phyloP scores from a whole-genome alignment of 2,329 filamentous ascomycete species.

The Colletotrichum eleusines region DNA sequence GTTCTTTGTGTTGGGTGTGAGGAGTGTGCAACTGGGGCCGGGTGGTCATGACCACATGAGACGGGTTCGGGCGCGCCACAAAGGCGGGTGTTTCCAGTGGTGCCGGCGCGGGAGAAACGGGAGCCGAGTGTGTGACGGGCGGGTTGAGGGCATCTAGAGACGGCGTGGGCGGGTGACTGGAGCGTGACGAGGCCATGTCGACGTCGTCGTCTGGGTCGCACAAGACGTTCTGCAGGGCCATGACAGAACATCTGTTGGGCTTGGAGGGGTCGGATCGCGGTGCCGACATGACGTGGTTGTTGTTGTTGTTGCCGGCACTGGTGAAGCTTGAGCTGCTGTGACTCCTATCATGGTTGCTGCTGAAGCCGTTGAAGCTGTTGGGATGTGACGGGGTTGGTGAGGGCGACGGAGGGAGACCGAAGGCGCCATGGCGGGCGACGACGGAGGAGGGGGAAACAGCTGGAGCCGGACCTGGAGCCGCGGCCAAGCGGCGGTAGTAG shows the following conservation, averaged over 20 bases:
- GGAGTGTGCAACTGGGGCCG: slow-evolving; percentile 32
- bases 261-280: slow-evolving; percentile 27
- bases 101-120: slow-evolving; percentile 14
- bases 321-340: slow-evolving; percentile 25
- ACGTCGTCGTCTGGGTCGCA: slow-evolving; percentile 32
- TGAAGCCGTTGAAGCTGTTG: slow-evolving; percentile 4
- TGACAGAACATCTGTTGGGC: slow-evolving; percentile 36
- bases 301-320: slow-evolving; percentile 3
- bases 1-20: slow-evolving; percentile 26
- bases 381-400: slow-evolving; percentile 37
- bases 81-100: slow-evolving; percentile 18
- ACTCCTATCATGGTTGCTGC: slow-evolving; percentile 10
- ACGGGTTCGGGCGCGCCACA: slow-evolving; percentile 35
- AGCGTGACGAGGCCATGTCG: slow-evolving; percentile 22
- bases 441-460: not conserved
- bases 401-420: slow-evolving; percentile 35
- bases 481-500: slow-evolving; percentile 27
- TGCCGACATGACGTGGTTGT: not conserved
- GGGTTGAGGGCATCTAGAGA: slow-evolving; percentile 28
- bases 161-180: slow-evolving; percentile 37
- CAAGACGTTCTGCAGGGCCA: slow-evolving; percentile 40
- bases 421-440: slow-evolving; percentile 26
- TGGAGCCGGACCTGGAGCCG: slow-evolving; percentile 16
- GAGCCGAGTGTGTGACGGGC: slow-evolving; percentile 2
- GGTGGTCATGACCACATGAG: slow-evolving; percentile 39